Evolutionary conservation across 495 filamentous ascomycete genomes (phyloP).

Genomic region (Alectoria sarmentosa): DNA sequence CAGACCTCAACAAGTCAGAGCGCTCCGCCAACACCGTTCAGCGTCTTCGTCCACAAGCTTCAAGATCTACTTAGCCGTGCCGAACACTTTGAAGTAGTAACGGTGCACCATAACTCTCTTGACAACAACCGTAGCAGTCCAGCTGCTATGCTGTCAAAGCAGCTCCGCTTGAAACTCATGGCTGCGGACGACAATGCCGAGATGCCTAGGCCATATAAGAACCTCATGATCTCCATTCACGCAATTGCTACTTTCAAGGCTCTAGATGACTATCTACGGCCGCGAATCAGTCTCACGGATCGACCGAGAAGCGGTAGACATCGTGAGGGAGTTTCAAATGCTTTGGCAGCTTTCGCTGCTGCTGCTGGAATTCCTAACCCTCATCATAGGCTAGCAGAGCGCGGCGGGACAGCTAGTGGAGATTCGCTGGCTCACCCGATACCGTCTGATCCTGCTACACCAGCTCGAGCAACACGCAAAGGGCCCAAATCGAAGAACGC

Average conservation of each 20-base stretch:
- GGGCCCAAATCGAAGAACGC: slow-evolving; percentile 31
- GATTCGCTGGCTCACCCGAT: slow-evolving; percentile 31
- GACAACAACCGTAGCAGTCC: slow-evolving; percentile 90
- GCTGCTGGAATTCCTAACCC: slow-evolving; percentile 52
- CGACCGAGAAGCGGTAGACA: slow-evolving; percentile 61
- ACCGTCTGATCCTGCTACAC: slow-evolving; percentile 19
- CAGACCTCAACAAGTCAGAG: slow-evolving; percentile 52
- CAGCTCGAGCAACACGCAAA: slow-evolving; percentile 27
- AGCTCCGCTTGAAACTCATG: slow-evolving; percentile 80
- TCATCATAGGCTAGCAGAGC: slow-evolving; percentile 30
- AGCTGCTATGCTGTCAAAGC: slow-evolving; percentile 92
- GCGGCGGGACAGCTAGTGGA: slow-evolving; percentile 27
- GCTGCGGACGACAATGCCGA: slow-evolving; percentile 79
- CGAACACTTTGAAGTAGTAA: slow-evolving; percentile 96
- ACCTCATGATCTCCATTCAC: slow-evolving; percentile 97
- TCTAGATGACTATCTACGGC: slow-evolving; percentile 90
- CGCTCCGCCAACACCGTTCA: slow-evolving; percentile 73
- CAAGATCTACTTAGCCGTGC: slow-evolving; percentile 94
- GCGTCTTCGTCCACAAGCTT: slow-evolving; percentile 84
- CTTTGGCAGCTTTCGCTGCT: slow-evolving; percentile 73
- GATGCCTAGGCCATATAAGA: slow-evolving; percentile 75
- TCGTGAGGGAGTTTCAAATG: slow-evolving; percentile 59
- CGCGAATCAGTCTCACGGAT: slow-evolving; percentile 78
- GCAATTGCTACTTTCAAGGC: slow-evolving; percentile 98
- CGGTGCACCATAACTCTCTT: slow-evolving; percentile 86